Evolutionary conservation across 2,329 filamentous ascomycete genomes (phyloP).

Genomic region (Mycosphaerella sp.): DNA sequence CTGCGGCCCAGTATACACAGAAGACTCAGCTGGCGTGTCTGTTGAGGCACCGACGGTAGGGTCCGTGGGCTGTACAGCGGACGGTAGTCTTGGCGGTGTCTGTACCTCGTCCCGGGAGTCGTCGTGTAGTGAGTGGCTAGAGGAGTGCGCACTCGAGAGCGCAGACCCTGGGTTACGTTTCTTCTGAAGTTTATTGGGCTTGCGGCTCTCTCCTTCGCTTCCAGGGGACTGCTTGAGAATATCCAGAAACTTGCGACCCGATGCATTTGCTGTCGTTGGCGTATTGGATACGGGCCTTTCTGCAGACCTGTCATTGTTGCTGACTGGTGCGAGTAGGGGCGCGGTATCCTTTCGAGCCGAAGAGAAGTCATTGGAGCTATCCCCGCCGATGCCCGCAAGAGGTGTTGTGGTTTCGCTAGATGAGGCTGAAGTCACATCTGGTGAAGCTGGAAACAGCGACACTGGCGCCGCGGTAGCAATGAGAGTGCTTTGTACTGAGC

Average conservation of each 20-base stretch:
- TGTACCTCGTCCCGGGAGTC: conserved; percentile 30
- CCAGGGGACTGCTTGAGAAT: conserved; percentile 66
- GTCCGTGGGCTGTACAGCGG: background rate
- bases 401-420: conserved; percentile 37
- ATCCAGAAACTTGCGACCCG: conserved; percentile 47
- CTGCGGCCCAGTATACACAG: conserved; percentile 38
- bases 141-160: conserved; percentile 86
- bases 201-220: conserved; percentile 48
- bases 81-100: conserved; percentile 27
- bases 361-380: conserved; percentile 29
- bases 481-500: conserved; percentile 31
- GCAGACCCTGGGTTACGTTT: conserved; percentile 71
- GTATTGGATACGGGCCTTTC: conserved; percentile 29
- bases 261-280: conserved; percentile 22
- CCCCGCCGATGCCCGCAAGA: conserved; percentile 28
- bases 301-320: conserved; percentile 18
- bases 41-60: background rate
- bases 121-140: conserved; percentile 58
- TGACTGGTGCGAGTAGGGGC: conserved; percentile 33
- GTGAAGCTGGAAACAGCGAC: conserved; percentile 27
- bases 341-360: conserved; percentile 34
- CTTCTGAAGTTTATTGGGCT: conserved; percentile 88
- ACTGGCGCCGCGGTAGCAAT: conserved; percentile 29
- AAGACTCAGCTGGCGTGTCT: conserved; percentile 31
- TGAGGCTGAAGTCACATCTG: conserved; percentile 37